These are phyloP conservation scores for Suillus brevipes DNA, from an alignment of 768 basidiomycete species.

Conservation along the genomic window DNA sequence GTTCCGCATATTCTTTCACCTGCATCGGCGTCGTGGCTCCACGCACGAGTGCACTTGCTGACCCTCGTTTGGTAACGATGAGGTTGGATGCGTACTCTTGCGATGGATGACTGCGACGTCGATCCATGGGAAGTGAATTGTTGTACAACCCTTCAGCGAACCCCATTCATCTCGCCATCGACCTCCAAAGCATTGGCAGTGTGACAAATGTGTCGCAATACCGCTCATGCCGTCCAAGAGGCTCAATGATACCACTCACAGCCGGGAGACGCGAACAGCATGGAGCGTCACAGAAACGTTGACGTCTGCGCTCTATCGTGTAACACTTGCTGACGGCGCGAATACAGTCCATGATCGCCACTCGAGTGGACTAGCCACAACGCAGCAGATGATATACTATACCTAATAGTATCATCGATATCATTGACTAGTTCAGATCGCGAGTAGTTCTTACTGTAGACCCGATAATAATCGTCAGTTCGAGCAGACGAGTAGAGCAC, in stretches of 20 bases:
- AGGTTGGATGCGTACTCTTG: constrained; percentile 48
- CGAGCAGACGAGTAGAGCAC: neutral
- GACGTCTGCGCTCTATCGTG: neutral
- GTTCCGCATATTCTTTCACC: constrained; percentile 16
- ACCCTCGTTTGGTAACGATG: constrained; percentile 28
- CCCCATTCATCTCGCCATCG: neutral
- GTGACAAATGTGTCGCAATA: neutral
- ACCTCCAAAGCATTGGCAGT: neutral
- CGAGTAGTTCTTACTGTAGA: constrained; percentile 1
- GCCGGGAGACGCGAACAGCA: no score
- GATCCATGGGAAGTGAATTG: constrained; percentile 40
- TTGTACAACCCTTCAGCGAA: constrained; percentile 7
- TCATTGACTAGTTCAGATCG: neutral
- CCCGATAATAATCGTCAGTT: neutral
- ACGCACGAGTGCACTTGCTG: constrained; percentile 32
- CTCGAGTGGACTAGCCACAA: no score
- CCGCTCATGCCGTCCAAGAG: neutral
- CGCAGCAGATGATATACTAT: neutral
- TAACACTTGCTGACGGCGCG: neutral
- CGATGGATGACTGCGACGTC: constrained; percentile 79
- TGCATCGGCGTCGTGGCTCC: constrained; percentile 36
- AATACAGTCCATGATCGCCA: neutral
- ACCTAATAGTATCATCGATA: neutral
- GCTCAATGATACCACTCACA: neutral
- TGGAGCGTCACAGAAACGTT: neutral